Base-by-base conservation (phyloP, 768 basidiomycete species). In the Trametes gibbosa region DNA sequence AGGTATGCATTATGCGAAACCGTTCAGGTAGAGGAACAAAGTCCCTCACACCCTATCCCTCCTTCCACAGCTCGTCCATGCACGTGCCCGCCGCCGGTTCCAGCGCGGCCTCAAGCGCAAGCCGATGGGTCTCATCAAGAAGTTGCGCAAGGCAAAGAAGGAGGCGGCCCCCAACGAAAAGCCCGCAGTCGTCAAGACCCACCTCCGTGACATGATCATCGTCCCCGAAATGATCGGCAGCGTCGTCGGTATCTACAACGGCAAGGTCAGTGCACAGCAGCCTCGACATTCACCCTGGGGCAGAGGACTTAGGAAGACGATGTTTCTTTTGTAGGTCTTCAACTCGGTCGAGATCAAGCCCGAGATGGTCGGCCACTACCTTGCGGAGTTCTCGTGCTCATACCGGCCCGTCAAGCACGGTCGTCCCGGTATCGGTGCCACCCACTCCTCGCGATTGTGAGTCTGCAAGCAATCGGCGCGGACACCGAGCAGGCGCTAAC, bases 151-250 rank as follows among this genome's bases (percentile, higher is more conserved):
- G 78, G 93, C 97, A 59, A 99, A 99, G 86, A 98, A 96, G 81
- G 95, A 98, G 77, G 94, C 95, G n/a, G 91, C 86, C 57, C 92
- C 96, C 67, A 97, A 98, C 78, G 95, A 98, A 81, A 98, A 99
- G 83, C 97, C 97, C 59, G 84, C 93, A 52, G 91, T 95, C 68
- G 96, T 99, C 72, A 99, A 98, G 85, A 99, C 97, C 58, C 97
- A 99, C 78, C 83, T 99, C 68, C 93, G 97, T 70, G 89, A 98
- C 79, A 98, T 99, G 97, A 96, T 98, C 77, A 89, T 99, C 77
- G 97, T 99, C 60, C 97, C 97, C 50, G 97, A 99, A 82, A 98
- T 99, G 97, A 98, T 99, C 76, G 97, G 97, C 62, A 89, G 86
- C 70, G 92, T 98, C 66, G 87, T 98, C 64, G 97, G 97, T 63